Evolutionary conservation across 345 rosid genomes (phyloP).

Genomic region (Salix brachista): DNA sequence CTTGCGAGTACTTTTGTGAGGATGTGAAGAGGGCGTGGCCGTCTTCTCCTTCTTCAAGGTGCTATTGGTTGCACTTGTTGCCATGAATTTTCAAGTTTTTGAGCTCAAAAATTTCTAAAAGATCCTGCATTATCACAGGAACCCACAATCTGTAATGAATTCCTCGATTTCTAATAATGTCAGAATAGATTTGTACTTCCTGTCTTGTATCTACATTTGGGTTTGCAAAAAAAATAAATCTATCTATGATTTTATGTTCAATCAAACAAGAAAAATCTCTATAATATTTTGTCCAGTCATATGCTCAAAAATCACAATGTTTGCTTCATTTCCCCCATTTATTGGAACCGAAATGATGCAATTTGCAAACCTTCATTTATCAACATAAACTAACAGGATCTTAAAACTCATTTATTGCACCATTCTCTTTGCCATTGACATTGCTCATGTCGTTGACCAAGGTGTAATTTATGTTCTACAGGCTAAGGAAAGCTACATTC

Average conservation of each 20-base stretch:
- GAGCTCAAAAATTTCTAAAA: neutral
- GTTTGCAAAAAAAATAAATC: too few relatives aligned
- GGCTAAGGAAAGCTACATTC: too few relatives aligned
- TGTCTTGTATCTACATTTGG: neutral
- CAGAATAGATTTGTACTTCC: neutral
- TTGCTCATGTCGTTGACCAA: too few relatives aligned
- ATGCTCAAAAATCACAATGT: too few relatives aligned
- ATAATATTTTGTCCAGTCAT: neutral
- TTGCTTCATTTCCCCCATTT: too few relatives aligned
- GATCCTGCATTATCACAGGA: slow-evolving; percentile 13
- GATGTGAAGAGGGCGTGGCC: slow-evolving; percentile 21
- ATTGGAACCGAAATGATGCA: too few relatives aligned
- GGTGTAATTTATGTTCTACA: too few relatives aligned
- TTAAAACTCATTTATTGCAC: too few relatives aligned
- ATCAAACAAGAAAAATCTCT: neutral
- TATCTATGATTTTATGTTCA: neutral
- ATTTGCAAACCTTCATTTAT: too few relatives aligned
- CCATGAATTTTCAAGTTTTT: slow-evolving; percentile 22
- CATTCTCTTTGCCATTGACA: too few relatives aligned
- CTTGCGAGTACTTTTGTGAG: slow-evolving; percentile 15
- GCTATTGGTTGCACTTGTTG: slow-evolving; percentile 25
- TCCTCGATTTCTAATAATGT: neutral
- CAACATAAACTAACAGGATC: too few relatives aligned
- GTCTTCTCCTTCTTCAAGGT: slow-evolving; percentile 35
- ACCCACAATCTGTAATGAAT: neutral